Evolutionary conservation across 768 basidiomycete genomes (phyloP), one percentile per base, ranked within the genome.

Genomic region (Melanogaster broomeanus): DNA sequence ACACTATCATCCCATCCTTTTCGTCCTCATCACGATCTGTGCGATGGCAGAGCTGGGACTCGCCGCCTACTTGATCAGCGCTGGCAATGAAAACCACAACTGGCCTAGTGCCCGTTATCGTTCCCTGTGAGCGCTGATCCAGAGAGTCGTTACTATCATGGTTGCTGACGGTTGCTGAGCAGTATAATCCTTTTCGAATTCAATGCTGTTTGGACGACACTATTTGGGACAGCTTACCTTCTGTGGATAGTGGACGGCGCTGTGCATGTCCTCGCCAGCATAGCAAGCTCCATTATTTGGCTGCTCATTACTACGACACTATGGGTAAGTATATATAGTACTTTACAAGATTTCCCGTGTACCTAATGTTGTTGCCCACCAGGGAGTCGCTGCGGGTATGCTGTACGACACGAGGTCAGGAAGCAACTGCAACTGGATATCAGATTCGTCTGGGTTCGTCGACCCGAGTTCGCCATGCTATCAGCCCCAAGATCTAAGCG

Each of bases 231-330:
- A 12, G 81, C 83, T 30, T 92, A 90, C 61, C 72, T 89, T 56
- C 59, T 89, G 28, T 90, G 86, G 83, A 79, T 85, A 39, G 68
- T 86, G 34, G 82, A 83, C 47, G 84, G 85, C 42, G 80, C 78
- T 4, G 77, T 80, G 41, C 84, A 85, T 64, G 66, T 88, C 38
- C 75, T 91, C 19, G 88, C 88, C n/a, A 85, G 81, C 64, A 74
- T 91, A 38, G 87, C 89, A 21, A 87, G 87, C 56, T 91, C 89
- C 16, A 78, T 89, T 18, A 64, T 85, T 48, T 92, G 89, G 89
- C 72, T 91, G 27, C 65, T 82, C 24, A 62, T 84, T 33, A 88
- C 88, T 3, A 72, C 79, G 6, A 64, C 78, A 6, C 63, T 90
- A 60, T 91, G 90, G 90, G 89, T 84, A 55, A 53, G 80, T 68